These are phyloP conservation scores for Pisolithus marmoratus DNA, from an alignment of 768 basidiomycete genomes.

Conservation along the genomic window DNA sequence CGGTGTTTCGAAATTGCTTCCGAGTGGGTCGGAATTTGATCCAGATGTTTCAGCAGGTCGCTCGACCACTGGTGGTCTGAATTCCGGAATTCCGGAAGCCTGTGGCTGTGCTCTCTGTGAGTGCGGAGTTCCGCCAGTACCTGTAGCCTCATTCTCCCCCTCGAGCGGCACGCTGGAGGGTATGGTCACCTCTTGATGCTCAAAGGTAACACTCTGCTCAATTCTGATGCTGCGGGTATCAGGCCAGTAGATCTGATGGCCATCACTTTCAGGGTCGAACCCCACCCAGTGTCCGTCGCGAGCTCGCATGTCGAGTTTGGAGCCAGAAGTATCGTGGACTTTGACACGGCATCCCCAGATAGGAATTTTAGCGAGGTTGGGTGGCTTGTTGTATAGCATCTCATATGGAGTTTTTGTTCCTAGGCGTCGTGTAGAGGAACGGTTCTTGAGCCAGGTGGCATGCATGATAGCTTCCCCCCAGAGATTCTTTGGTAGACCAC, in stretches of 20 bases:
- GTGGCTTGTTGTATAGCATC: background rate
- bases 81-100: too few relatives aligned
- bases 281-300: background rate
- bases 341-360: background rate
- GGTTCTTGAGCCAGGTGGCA: background rate
- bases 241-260: background rate
- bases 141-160: too few relatives aligned
- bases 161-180: background rate
- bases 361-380: background rate
- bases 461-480: background rate
- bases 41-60: too few relatives aligned
- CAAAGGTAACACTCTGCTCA: slow-evolving; percentile 4
- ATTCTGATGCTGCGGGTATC: background rate
- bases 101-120: too few relatives aligned
- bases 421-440: background rate
- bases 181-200: background rate
- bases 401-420: slow-evolving; percentile 1
- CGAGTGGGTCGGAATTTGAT: background rate
- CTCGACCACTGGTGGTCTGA: too few relatives aligned
- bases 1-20: background rate
- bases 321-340: background rate
- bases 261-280: background rate
- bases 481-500: background rate
- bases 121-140: too few relatives aligned
- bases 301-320: background rate